phyloP scores from a whole-genome alignment of 441 rosid genomes.

The Euphorbia celastroides region DNA sequence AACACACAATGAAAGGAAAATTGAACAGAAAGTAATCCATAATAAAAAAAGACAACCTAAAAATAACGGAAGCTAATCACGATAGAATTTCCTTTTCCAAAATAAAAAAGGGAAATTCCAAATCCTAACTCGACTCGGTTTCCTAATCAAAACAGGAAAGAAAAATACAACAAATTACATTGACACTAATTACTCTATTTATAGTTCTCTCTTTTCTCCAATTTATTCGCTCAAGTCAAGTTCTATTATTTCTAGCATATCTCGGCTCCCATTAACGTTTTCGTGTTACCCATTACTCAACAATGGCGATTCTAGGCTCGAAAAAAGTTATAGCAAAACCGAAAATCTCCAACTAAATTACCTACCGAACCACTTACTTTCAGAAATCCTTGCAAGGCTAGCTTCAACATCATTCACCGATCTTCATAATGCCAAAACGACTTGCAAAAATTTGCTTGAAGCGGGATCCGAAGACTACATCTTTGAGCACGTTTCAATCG shows the following conservation, averaged over 20 bases:
- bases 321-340: background rate
- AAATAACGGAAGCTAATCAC: too few species aligned
- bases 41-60: too few species aligned
- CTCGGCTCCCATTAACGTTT: too few species aligned
- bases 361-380: constrained; percentile 17
- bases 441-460: constrained; percentile 20
- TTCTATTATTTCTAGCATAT: too few species aligned
- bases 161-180: background rate
- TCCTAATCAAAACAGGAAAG: background rate
- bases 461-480: constrained; percentile 18
- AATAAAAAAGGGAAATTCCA: background rate
- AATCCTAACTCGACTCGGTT: background rate
- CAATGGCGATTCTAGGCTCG: background rate
- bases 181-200: background rate
- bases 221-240: too few species aligned
- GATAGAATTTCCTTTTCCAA: background rate
- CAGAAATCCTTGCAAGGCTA: constrained; percentile 18
- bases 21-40: too few species aligned
- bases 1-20: too few species aligned
- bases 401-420: constrained; percentile 22
- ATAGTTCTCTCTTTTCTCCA: too few species aligned
- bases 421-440: constrained; percentile 10
- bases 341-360: constrained; percentile 2
- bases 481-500: constrained; percentile 13
- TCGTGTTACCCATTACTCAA: too few species aligned